A percentile compares a stretch with the other conserved stretches of the same genome.
These are phyloP conservation scores for Candida neerlandica DNA, from an alignment of 1,139 yeast genomes.

Conservation along the genomic window DNA sequence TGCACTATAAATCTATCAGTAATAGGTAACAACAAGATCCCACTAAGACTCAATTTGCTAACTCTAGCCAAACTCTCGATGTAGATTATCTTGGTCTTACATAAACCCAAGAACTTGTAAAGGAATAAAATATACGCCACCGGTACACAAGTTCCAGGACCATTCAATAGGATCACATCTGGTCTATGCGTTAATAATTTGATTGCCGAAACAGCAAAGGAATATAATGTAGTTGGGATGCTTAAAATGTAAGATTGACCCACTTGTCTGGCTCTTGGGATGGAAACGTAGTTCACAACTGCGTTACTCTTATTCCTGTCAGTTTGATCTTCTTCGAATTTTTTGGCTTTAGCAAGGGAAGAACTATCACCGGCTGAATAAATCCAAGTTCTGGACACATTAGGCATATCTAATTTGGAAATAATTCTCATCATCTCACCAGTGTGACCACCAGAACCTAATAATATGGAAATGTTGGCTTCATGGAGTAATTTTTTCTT, in stretches of 20 bases:
- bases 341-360: slow-evolving; percentile 53
- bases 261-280: slow-evolving; percentile 78
- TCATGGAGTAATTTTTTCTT: slow-evolving; percentile 19
- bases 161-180: slow-evolving; percentile 69
- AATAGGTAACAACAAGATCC: slow-evolving; percentile 66
- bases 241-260: slow-evolving; percentile 64
- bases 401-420: slow-evolving; percentile 30
- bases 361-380: slow-evolving; percentile 60
- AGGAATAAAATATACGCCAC: slow-evolving; percentile 63
- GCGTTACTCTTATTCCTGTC: not conserved
- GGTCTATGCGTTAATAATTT: slow-evolving; percentile 38
- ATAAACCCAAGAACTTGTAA: slow-evolving; percentile 54
- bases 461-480: slow-evolving; percentile 50
- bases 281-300: slow-evolving; percentile 29
- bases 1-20: slow-evolving; percentile 83
- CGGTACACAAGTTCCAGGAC: slow-evolving; percentile 93
- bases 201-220: slow-evolving; percentile 32
- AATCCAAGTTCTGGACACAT: slow-evolving; percentile 45
- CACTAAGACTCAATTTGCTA: slow-evolving; percentile 71
- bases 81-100: slow-evolving; percentile 65
- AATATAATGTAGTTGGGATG: slow-evolving; percentile 50
- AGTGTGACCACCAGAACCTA: slow-evolving; percentile 93
- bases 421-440: slow-evolving; percentile 87
- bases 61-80: slow-evolving; percentile 92
- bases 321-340: slow-evolving; percentile 30